phyloP scores from a whole-genome alignment of 2,329 filamentous ascomycete genomes.

The Neofusicoccum kwambonambiense region DNA sequence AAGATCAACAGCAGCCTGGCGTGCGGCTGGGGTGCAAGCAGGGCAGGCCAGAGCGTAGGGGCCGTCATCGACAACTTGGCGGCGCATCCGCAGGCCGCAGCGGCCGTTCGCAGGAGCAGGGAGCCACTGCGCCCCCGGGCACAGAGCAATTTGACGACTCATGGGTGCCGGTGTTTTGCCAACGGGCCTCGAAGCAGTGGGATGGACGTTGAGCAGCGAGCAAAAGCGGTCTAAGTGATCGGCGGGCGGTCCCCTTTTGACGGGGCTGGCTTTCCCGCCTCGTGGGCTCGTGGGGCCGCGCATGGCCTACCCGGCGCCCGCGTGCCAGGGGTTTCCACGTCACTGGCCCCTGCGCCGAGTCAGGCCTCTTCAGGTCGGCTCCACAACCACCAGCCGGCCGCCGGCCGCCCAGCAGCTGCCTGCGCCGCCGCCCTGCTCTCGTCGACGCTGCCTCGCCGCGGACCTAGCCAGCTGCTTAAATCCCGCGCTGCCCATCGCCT shows the following conservation, averaged over 20 bases:
- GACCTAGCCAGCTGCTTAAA: background rate
- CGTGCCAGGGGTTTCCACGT: background rate
- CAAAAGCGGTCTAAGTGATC: background rate
- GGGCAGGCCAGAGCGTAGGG: background rate
- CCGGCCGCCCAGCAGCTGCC: background rate
- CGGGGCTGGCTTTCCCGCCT: background rate
- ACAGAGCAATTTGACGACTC: background rate
- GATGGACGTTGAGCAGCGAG: conserved; percentile 1
- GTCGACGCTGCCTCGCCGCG: background rate
- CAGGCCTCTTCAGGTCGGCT: background rate
- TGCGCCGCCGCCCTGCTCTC: background rate
- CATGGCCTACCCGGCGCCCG: background rate
- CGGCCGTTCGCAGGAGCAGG: background rate
- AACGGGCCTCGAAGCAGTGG: too few species aligned
- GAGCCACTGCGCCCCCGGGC: too few species aligned
- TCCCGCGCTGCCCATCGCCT: background rate
- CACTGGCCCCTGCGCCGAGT: conserved; percentile 3
- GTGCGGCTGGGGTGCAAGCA: background rate
- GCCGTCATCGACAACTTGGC: conserved; percentile 3
- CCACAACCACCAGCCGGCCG: background rate
- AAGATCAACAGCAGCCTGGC: background rate
- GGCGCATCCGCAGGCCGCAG: background rate
- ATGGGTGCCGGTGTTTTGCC: background rate
- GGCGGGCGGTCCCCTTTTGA: background rate
- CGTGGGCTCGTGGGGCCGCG: background rate